A percentile compares a stretch with the other conserved stretches of the same genome.
phyloP scores from a whole-genome alignment of 2,329 filamentous ascomycete genomes.

The Botrytis cinerea region DNA sequence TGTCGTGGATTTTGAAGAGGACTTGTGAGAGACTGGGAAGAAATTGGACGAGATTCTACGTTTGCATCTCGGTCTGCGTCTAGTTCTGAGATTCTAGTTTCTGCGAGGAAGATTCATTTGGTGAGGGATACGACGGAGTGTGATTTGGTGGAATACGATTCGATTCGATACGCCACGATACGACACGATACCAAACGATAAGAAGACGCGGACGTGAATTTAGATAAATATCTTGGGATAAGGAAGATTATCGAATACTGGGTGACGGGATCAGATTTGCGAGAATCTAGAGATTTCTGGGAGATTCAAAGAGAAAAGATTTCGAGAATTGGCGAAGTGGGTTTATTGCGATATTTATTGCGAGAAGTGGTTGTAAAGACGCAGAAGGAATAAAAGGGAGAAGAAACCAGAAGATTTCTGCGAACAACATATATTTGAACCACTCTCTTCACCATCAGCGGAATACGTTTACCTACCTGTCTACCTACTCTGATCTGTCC shows the following conservation, averaged over 20 bases:
- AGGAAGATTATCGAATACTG: not conserved
- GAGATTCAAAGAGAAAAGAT: not conserved
- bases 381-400: not conserved
- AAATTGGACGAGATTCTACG: not conserved
- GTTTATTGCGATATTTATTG: not conserved
- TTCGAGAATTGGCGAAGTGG: not conserved
- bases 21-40: not conserved
- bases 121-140: not conserved
- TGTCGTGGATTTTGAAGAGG: not conserved
- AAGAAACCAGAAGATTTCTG: not conserved
- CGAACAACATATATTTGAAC: not conserved
- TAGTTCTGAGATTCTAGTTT: not conserved
- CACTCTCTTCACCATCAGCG: not conserved
- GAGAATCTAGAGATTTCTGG: not conserved
- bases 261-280: not conserved
- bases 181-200: not conserved
- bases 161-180: not conserved
- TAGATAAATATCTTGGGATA: not conserved
- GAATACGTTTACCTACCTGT: not conserved
- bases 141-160: not conserved
- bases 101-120: not conserved
- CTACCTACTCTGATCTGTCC: not conserved
- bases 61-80: not conserved
- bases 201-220: not conserved
- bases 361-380: not conserved